Base-by-base conservation (phyloP, 148 eudicot genomes). In the Limonium bicolor region DNA sequence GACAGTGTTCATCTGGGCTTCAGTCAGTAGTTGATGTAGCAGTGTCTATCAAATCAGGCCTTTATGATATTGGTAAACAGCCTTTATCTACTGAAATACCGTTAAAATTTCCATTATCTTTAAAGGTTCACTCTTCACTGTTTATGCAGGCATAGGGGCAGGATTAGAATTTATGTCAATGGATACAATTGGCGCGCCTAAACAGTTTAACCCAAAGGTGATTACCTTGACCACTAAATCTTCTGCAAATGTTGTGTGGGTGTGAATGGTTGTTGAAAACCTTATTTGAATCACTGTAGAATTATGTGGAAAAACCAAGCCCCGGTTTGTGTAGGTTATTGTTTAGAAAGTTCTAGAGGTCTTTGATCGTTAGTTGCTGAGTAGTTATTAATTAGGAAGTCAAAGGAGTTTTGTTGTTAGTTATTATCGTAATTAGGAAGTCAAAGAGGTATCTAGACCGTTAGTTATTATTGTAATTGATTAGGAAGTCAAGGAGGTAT, bases 11-110 rank as follows among this genome's bases (percentile, higher is more conserved):
- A 25, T 82, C 86, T 43, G 83, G 94, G 27, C 86, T 82, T 46
- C 86, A 82, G 55, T 86, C 94, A 51, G 94, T 82, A 54, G 76
- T 74, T 56, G 94, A 82, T 61, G 74, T 82, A 44, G 94, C 86
- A 15, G 79, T 77, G 43, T 65, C 20, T 51, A 82, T 82, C 24
- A 72, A 67, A 55, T 67, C 82, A n/a, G 80, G 86, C 50, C 70
- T 49, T 56, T 82, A 82, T 56, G 94, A 82, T 22, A 82, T 82
- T 49, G 94, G 94, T 78, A 49, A 47, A n/a, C 17, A 18, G 4
- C 16, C 9, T 4, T 13, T 35, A 4, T 13, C 4, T 8, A 29
- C 11, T 5, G 5, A 5, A 29, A 29, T 29, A 5, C 5, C 11
- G 11, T 29, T 5, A 11, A 29, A 5, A 29, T 29, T 8, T 5